phyloP scores from a whole-genome alignment of 2,329 filamentous ascomycete genomes.

The Ophiostoma sp. region DNA sequence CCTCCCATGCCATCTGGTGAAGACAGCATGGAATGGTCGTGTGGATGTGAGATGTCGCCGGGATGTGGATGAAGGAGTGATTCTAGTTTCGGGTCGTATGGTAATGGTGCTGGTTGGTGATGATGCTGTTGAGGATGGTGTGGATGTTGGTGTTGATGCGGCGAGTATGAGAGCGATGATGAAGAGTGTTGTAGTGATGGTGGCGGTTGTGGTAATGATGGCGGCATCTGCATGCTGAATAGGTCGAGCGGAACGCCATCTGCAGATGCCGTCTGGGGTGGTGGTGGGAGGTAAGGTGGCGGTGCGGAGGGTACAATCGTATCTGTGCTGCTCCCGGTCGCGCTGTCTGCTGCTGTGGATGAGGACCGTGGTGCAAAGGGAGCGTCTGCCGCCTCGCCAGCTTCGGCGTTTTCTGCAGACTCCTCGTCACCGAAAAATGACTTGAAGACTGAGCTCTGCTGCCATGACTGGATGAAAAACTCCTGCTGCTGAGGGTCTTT shows the following conservation, averaged over 20 bases:
- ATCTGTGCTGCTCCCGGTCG: background rate
- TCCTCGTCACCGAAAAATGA: constrained; percentile 38
- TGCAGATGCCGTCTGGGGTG: background rate
- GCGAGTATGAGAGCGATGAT: background rate
- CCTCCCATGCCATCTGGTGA: background rate
- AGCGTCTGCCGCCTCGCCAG: background rate
- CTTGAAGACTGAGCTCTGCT: constrained; percentile 40
- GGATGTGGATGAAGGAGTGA: constrained; percentile 22
- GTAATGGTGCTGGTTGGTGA: background rate
- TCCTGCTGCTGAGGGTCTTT: constrained; percentile 42
- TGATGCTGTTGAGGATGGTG: background rate
- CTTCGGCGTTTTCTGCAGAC: background rate
- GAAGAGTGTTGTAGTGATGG: background rate
- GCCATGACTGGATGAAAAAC: constrained; percentile 40
- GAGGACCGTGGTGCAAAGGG: background rate
- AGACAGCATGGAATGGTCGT: constrained; percentile 26
- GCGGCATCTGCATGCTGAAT: constrained; percentile 7
- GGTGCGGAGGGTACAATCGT: background rate
- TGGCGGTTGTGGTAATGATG: constrained; percentile 5
- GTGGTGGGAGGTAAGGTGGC: background rate
- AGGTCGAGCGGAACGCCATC: background rate
- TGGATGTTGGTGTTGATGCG: background rate
- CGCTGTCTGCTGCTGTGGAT: background rate
- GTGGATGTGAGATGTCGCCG: constrained; percentile 30
- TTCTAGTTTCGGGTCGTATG: constrained; percentile 19